These are phyloP conservation scores for Salix exigua DNA, from an alignment of 345 rosid genomes.

Conservation along the genomic window DNA sequence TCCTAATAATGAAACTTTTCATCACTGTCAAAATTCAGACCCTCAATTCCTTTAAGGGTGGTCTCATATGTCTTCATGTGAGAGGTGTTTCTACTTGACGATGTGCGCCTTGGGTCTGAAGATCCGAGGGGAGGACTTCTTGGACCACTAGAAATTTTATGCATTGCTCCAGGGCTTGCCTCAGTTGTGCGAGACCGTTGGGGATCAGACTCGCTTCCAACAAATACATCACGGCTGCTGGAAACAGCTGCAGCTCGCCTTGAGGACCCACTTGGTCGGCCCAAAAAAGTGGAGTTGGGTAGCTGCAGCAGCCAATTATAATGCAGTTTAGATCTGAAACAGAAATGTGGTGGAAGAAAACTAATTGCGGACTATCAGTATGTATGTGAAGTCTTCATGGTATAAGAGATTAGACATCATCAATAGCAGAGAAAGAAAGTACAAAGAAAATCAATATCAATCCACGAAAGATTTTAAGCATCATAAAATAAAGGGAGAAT, in stretches of 20 bases:
- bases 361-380: neutral
- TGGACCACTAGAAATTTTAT: slow-evolving; percentile 45
- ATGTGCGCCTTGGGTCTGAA: slow-evolving; percentile 55
- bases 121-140: slow-evolving; percentile 55
- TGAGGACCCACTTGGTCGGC: slow-evolving; percentile 60
- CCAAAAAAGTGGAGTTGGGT: slow-evolving; percentile 52
- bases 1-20: slow-evolving; percentile 47
- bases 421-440: neutral
- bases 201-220: slow-evolving; percentile 54
- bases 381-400: neutral
- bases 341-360: neutral
- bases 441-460: neutral
- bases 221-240: slow-evolving; percentile 55
- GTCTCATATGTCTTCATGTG: slow-evolving; percentile 54
- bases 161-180: slow-evolving; percentile 46
- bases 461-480: neutral
- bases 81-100: slow-evolving; percentile 45
- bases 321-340: slow-evolving; percentile 7
- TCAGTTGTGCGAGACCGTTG: slow-evolving; percentile 48
- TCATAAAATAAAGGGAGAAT: neutral
- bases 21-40: slow-evolving; percentile 52
- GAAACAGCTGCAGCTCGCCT: slow-evolving; percentile 53
- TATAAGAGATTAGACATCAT: neutral
- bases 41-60: slow-evolving; percentile 61
- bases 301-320: slow-evolving; percentile 38